Evolutionary conservation across 2,329 filamentous ascomycete species (phyloP), one percentile per base, ranked within the genome.

Genomic region (Whalleya microplaca): DNA sequence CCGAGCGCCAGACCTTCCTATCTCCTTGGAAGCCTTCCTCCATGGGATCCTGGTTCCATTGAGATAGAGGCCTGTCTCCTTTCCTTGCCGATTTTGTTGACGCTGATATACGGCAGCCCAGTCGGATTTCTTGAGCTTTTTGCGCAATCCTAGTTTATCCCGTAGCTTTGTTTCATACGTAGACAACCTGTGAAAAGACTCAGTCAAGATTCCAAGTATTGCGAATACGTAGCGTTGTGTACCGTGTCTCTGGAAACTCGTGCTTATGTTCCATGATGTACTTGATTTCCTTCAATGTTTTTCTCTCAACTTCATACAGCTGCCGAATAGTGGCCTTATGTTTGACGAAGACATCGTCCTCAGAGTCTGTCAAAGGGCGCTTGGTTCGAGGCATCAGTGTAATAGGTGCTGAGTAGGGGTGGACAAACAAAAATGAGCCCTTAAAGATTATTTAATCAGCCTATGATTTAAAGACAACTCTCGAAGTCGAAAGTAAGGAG

Each of bases 121-220:
- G 41, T 65, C 61, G 1, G 18, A 16, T 37, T 48, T 59, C 51
- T 62, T 62, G 20, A 64, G 54, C 44, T 65, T 66, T 43, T 64
- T 64, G 5, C 56, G 59, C 10, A 65, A 18, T 4, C 48, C 9
- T n/a, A 65, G 44, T 21, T 45, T 51, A 21, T 61, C 56, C 21
- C 62, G 55, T 20, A 65, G 45, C 44, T 58, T 64, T 7, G 58
- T 55, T 40, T 64, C 59, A 20, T 64, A 64, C 2, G 50, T 61
- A 7, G 57, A 59, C 14, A 58, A 51, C 3, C 61, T 65, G 20
- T 41, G n/a, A n/a, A n/a, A n/a, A n/a, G 40, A 10, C 19, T 32
- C 27, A 45, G 37, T 27, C n/a, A n/a, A n/a, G 16, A 37, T 12
- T 10, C 41, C 20, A 29, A 45, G 27, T 18, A 41, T 29, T 20